Evolutionary conservation across 495 filamentous ascomycete species (phyloP).

Genomic region (Friedmanniomyces simplex): DNA sequence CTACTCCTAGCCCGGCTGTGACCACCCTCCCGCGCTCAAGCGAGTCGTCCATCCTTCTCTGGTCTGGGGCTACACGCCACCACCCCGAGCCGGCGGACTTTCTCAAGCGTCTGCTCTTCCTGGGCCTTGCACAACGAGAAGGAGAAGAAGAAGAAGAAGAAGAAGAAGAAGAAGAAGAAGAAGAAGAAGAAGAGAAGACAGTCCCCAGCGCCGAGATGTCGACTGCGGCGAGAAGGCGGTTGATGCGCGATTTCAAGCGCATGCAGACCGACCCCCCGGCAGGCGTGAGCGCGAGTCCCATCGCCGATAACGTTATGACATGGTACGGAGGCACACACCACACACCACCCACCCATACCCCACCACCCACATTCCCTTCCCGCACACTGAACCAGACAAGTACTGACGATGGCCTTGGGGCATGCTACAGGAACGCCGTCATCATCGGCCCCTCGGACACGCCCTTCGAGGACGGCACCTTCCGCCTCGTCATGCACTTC

Average conservation of each 20-base stretch:
- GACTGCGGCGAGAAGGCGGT: slow-evolving; percentile 23
- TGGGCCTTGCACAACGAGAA: too few species aligned
- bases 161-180: too few species aligned
- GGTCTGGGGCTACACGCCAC: too few species aligned
- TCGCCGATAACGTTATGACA: slow-evolving; percentile 98
- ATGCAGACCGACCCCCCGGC: slow-evolving; percentile 99
- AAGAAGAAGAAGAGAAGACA: not conserved
- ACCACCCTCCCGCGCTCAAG: too few species aligned
- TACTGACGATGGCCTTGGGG: not conserved
- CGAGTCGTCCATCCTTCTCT: too few species aligned
- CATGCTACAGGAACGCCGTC: slow-evolving; percentile 74
- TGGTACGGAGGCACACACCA: slow-evolving; percentile 71
- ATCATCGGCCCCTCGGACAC: slow-evolving; percentile 97
- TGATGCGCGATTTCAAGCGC: slow-evolving; percentile 45
- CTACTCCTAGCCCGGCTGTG: too few species aligned
- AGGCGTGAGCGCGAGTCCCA: slow-evolving; percentile 90
- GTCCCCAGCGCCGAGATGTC: slow-evolving; percentile 15
- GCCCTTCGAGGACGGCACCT: slow-evolving; percentile 97
- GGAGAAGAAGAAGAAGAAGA: too few species aligned
- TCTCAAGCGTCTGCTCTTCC: too few species aligned
- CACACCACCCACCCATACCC: not conserved
- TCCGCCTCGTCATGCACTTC: slow-evolving; percentile 96
- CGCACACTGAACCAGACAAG: too few species aligned
- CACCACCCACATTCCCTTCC: too few species aligned
- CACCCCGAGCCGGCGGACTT: too few species aligned